phyloP scores from a whole-genome alignment of 176 grass and related monocot species.

The Oryza brachyantha region DNA sequence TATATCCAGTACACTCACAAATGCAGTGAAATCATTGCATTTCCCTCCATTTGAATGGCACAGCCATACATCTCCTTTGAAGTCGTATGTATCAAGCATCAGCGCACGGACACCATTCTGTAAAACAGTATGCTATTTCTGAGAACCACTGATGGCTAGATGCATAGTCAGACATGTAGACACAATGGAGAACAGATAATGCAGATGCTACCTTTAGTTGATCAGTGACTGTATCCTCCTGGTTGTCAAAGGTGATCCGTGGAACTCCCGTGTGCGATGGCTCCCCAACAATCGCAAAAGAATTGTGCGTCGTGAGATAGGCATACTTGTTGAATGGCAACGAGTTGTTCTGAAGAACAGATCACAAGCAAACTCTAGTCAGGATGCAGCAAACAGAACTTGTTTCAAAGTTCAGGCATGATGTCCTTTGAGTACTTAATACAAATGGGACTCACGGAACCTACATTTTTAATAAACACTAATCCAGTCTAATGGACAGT shows the following conservation, averaged over 20 bases:
- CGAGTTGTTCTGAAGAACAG: conserved; percentile 68
- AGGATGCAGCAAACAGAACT: neutral
- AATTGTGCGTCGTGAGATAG: conserved; percentile 90
- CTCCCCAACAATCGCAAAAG: conserved; percentile 77
- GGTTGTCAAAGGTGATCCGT: conserved; percentile 79
- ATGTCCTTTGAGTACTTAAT: neutral
- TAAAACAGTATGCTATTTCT: neutral
- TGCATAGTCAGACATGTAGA: neutral
- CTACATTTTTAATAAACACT: neutral
- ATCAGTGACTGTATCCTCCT: conserved; percentile 79
- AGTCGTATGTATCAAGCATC: conserved; percentile 95
- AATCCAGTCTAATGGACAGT: neutral
- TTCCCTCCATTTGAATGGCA: conserved; percentile 82
- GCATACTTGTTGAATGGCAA: conserved; percentile 98
- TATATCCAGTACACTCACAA: conserved; percentile 58
- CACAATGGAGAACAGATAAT: neutral
- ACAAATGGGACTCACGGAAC: neutral
- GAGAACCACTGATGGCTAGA: neutral
- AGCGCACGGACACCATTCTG: conserved; percentile 83
- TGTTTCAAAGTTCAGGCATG: neutral
- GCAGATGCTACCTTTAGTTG: conserved; percentile 64
- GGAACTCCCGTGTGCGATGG: conserved; percentile 86
- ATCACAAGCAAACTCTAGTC: conserved; percentile 15
- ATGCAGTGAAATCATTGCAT: conserved; percentile 85
- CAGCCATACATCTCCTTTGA: conserved; percentile 80